phyloP scores from a whole-genome alignment of 495 filamentous ascomycete species.

The Aspergillus sparsus region DNA sequence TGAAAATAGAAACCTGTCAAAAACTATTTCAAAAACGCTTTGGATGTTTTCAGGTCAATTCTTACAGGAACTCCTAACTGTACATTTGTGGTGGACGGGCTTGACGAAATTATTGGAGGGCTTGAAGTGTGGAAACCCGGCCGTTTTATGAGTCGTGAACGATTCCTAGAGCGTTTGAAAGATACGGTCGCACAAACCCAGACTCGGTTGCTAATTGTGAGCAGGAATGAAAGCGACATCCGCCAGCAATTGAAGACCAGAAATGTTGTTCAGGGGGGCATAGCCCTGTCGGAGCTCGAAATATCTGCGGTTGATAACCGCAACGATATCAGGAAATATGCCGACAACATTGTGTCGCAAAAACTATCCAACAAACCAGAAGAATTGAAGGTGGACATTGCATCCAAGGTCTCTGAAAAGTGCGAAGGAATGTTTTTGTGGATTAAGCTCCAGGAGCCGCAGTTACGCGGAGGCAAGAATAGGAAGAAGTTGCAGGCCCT shows the following conservation, averaged over 20 bases:
- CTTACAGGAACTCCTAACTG: neutral
- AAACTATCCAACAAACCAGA: neutral
- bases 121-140: neutral
- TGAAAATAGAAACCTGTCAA: neutral
- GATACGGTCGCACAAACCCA: no score
- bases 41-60: neutral
- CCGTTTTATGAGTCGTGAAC: neutral
- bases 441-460: neutral
- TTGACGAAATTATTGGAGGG: slow-evolving; percentile 1
- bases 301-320: neutral
- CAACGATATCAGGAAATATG: neutral
- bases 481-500: neutral
- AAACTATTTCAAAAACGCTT: neutral
- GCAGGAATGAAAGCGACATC: slow-evolving; percentile 2
- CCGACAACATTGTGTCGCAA: neutral
- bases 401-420: neutral
- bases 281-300: neutral
- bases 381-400: neutral
- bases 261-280: neutral
- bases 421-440: slow-evolving; percentile 3
- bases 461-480: neutral
- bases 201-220: neutral
- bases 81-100: neutral
- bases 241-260: neutral
- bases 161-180: neutral